phyloP scores from a whole-genome alignment of 441 rosid genomes.

The Corymbia citriodora region DNA sequence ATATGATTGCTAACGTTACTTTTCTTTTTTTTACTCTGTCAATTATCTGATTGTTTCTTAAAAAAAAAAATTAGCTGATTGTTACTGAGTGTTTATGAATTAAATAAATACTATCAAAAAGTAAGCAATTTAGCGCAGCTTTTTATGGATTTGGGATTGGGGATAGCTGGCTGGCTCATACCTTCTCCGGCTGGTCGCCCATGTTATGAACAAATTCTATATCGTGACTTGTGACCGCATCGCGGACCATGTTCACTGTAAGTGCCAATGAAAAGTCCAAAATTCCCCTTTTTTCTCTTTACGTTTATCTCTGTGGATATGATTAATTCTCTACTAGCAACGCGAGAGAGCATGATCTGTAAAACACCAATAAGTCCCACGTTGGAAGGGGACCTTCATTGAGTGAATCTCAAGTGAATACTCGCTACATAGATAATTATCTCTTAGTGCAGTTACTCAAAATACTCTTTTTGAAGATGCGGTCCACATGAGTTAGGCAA shows the following conservation, averaged over 20 bases:
- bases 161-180: no score
- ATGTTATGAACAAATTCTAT: no score
- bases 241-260: neutral
- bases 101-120: no score
- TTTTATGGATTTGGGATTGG: no score
- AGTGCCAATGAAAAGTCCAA: neutral
- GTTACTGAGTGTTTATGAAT: no score
- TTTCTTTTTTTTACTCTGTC: no score
- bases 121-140: no score
- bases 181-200: no score
- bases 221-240: neutral
- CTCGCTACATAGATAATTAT: accelerated
- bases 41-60: no score
- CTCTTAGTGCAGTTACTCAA: neutral
- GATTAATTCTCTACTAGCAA: neutral
- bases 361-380: neutral
- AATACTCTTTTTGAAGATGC: neutral
- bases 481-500: accelerated
- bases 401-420: neutral
- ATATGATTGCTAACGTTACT: no score
- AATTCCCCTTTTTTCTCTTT: neutral
- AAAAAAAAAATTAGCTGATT: no score
- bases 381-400: accelerated
- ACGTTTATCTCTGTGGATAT: neutral
- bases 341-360: accelerated